A percentile compares a stretch with the other conserved stretches of the same genome.
phyloP scores from a whole-genome alignment of 495 filamentous ascomycete genomes.

The Podospora pseudoanserina region DNA sequence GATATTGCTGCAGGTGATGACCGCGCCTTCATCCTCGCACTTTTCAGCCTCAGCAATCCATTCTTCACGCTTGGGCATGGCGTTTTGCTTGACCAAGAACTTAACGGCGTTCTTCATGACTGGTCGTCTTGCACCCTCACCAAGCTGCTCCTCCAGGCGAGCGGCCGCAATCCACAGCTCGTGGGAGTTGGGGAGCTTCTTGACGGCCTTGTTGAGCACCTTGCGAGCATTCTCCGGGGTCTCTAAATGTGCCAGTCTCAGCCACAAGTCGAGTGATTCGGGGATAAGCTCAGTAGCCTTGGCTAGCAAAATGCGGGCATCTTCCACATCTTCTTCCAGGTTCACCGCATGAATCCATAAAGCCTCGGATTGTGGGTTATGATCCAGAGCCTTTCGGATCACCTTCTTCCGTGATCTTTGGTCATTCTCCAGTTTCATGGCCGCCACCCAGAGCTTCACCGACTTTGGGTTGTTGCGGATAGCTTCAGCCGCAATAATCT shows the following conservation, averaged over 20 bases:
- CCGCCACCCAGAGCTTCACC: conserved; percentile 86
- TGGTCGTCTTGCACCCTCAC: conserved; percentile 64
- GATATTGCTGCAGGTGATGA: conserved; percentile 81
- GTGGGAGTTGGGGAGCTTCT: conserved; percentile 84
- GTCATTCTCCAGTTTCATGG: conserved; percentile 87
- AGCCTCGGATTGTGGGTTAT: conserved; percentile 84
- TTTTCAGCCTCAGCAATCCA: conserved; percentile 95
- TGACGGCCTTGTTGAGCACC: conserved; percentile 91
- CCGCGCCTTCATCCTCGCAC: conserved; percentile 87
- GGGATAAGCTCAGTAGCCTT: conserved; percentile 95
- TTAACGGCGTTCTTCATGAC: conserved; percentile 94
- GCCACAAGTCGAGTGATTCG: conserved; percentile 87
- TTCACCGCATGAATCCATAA: conserved; percentile 99
- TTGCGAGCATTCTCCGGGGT: conserved; percentile 85
- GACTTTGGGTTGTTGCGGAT: conserved; percentile 88
- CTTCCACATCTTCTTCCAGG: conserved; percentile 80
- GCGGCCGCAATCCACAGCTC: conserved; percentile 96
- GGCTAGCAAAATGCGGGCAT: conserved; percentile 80
- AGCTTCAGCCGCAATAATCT: conserved; percentile 91
- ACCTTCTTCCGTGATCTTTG: conserved; percentile 82
- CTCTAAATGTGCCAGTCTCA: conserved; percentile 86
- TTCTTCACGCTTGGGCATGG: conserved; percentile 94
- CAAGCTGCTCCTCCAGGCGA: conserved; percentile 87
- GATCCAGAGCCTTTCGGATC: conserved; percentile 78
- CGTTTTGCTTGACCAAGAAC: conserved; percentile 83